Evolutionary conservation across 768 basidiomycete genomes (phyloP).

Genomic region (Amanita pseudoporphyria): DNA sequence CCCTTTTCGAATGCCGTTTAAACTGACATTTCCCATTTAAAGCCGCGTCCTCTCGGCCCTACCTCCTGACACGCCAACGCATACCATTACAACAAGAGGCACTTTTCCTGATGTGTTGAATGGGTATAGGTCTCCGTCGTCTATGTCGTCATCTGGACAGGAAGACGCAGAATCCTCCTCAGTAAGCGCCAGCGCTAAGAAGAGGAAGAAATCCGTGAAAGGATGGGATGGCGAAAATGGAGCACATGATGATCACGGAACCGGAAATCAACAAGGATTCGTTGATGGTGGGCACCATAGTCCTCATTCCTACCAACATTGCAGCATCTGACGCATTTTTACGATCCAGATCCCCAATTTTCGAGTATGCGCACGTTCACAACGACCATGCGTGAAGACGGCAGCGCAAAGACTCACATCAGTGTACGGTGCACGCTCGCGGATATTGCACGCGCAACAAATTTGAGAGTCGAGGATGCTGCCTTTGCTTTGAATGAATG

Average conservation of each 20-base stretch:
- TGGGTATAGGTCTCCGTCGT: conserved; percentile 6
- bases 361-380: conserved; percentile 46
- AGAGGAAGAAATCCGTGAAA: conserved; percentile 44
- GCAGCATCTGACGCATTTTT: background rate
- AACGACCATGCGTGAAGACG: conserved; percentile 50
- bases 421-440: conserved; percentile 61
- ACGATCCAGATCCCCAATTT: conserved; percentile 38
- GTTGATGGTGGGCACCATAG: conserved; percentile 17
- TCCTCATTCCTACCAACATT: background rate
- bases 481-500: conserved; percentile 86
- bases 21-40: background rate
- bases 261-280: conserved; percentile 18
- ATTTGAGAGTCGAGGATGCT: conserved; percentile 76
- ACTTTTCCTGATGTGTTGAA: conserved; percentile 29
- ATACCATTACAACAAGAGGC: conserved; percentile 30
- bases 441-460: conserved; percentile 71
- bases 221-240: conserved; percentile 63
- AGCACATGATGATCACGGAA: conserved; percentile 17
- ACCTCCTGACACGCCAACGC: conserved; percentile 38
- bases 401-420: conserved; percentile 63
- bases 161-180: conserved; percentile 17
- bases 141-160: conserved; percentile 23
- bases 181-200: conserved; percentile 16
- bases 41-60: conserved; percentile 53
- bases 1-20: background rate